phyloP scores from a whole-genome alignment of 257 asterid genomes.

The Anisodus acutangulus region DNA sequence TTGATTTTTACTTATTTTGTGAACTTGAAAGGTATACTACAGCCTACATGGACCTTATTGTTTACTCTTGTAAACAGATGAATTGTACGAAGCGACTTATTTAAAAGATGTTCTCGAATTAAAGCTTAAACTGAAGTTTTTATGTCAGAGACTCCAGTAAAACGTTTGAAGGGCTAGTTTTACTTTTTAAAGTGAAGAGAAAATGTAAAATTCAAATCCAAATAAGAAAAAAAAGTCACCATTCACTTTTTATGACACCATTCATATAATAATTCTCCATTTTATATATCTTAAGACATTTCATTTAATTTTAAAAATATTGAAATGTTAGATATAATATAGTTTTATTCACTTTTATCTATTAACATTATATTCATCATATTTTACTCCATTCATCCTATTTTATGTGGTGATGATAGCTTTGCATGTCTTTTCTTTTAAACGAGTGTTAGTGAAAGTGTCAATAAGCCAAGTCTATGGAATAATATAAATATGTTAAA shows the following conservation, averaged over 20 bases:
- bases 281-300: not conserved
- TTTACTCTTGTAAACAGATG: not conserved
- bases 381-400: no score
- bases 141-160: not conserved
- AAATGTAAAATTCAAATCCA: not conserved
- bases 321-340: no score
- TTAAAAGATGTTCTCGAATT: not conserved
- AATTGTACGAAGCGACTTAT: not conserved
- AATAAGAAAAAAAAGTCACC: no score
- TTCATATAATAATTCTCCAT: no score
- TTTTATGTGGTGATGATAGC: no score
- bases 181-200: not conserved
- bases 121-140: not conserved
- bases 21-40: no score
- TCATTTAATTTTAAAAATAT: no score
- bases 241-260: not conserved
- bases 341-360: not conserved
- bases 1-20: no score
- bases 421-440: no score
- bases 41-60: not conserved
- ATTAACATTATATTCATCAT: not conserved
- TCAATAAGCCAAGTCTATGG: no score
- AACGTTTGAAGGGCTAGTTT: not conserved
- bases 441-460: no score
- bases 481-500: no score